Evolutionary conservation across 108 stramenopile species (phyloP).

Genomic region (Skeletonema potamos): DNA sequence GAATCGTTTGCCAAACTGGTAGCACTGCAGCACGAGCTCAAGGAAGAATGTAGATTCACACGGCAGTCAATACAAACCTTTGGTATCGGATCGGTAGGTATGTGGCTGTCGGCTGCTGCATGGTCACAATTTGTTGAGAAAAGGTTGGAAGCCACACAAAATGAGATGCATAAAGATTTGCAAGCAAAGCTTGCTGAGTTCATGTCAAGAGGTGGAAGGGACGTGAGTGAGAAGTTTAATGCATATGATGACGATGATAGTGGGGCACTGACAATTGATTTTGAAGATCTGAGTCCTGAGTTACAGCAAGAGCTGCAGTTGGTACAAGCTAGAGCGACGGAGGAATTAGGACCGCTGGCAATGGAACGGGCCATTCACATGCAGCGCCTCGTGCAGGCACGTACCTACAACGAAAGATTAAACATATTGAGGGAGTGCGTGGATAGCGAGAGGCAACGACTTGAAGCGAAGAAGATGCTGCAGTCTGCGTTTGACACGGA

Average conservation of each 20-base stretch:
- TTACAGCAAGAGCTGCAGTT: slow-evolving; percentile 38
- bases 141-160: slow-evolving; percentile 35
- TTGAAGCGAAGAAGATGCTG: slow-evolving; percentile 44
- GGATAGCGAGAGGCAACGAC: slow-evolving; percentile 27
- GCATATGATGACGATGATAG: slow-evolving; percentile 8
- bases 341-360: slow-evolving; percentile 34
- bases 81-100: slow-evolving; percentile 27
- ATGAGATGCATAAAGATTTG: slow-evolving; percentile 42
- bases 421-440: slow-evolving; percentile 36
- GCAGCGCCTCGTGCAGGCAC: slow-evolving; percentile 39
- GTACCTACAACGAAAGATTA: slow-evolving; percentile 25
- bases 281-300: slow-evolving; percentile 39
- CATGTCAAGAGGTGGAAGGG: slow-evolving; percentile 6
- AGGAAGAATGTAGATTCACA: slow-evolving; percentile 38
- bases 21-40: slow-evolving; percentile 38
- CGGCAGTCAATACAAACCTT: slow-evolving; percentile 26
- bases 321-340: slow-evolving; percentile 33
- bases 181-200: slow-evolving; percentile 37
- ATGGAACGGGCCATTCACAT: slow-evolving; percentile 44
- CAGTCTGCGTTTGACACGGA: slow-evolving; percentile 15
- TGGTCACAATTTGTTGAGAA: slow-evolving; percentile 45
- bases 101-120: slow-evolving; percentile 40
- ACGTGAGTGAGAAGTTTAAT: not conserved
- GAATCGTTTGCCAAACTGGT: slow-evolving; percentile 34
- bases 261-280: slow-evolving; percentile 31